Base-by-base conservation (phyloP, 129 eudicot species). In the Scalesia atractyloides region DNA sequence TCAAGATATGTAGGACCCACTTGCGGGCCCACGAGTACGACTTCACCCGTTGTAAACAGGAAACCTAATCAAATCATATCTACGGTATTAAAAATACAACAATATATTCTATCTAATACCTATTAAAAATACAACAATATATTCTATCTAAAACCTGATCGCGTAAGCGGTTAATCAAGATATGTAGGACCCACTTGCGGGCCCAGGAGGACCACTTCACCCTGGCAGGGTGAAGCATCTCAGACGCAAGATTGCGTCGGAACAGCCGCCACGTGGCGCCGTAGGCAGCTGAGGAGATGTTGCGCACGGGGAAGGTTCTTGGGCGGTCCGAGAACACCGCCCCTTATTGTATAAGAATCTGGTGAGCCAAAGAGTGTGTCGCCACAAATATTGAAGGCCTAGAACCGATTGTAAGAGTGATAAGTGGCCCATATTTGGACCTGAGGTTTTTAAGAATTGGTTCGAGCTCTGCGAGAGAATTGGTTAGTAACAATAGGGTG, bases 311-410 rank as follows among this genome's bases (percentile, higher is more conserved):
- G 3, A 73, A 24, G 10, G 74, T 26, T 14, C 9, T 46, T 0
- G 84, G 96, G 34, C 91, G 83, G 77, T 81, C 88, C 43, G 89
- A 61, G 77, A 83, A 86, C 33, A 86, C 15, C 50, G 87, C 80
- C 13, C 96, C 90, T 22, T 84, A 75, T 22, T 83, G 82, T 44
- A 89, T 64, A 6, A 89, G 88, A 41, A 88, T 74, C 0, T 66
- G 48, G 79, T 89, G 86, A 24, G 86, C 84, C 13, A 84, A 77
- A 18, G 88, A 64, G 48, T 69, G 88, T 36, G 60, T 67, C 14
- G 46, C 41, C 14, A 89, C 68, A 54, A 86, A 82, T 30, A 89
- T 78, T 1, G 77, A 12, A 12, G 73, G 58, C 1, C 75, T 81
- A 0, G 59, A 39, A 43, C 82, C 88, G 53, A 84, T 43, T 19